A percentile compares a stretch with the other conserved stretches of the same genome.
Evolutionary conservation across 352 stramenopile species (phyloP).

Genomic region (Phytophthora vignae): DNA sequence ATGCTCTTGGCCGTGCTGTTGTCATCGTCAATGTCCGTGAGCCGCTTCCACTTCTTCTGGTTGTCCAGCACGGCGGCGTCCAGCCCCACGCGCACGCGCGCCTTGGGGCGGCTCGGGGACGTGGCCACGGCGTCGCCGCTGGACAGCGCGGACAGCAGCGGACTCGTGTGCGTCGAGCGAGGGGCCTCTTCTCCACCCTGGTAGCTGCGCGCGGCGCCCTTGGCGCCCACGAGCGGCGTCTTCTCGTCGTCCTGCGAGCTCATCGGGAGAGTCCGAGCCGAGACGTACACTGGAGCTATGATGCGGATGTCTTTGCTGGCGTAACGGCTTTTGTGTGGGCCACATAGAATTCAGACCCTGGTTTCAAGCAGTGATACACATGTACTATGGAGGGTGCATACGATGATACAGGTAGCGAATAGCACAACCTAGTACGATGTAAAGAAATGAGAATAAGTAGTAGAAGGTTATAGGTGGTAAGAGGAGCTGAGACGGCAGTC

Average conservation of each 20-base stretch:
- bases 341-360: not conserved
- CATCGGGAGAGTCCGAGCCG: slow-evolving; percentile 17
- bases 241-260: slow-evolving; percentile 43
- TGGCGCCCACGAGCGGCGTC: slow-evolving; percentile 43
- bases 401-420: not conserved
- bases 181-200: slow-evolving; percentile 3
- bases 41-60: slow-evolving; percentile 85
- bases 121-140: slow-evolving; percentile 5
- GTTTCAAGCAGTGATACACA: not conserved
- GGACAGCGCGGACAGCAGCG: slow-evolving; percentile 1
- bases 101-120: slow-evolving; percentile 33
- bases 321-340: not conserved
- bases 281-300: not conserved
- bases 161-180: not conserved
- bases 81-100: slow-evolving; percentile 62
- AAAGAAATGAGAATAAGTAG: not conserved
- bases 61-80: slow-evolving; percentile 77
- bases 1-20: slow-evolving; percentile 87
- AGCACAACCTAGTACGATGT: too few species aligned
- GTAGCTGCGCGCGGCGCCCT: slow-evolving; percentile 14
- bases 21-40: slow-evolving; percentile 80
- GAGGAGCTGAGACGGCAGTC: not conserved
- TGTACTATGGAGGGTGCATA: not conserved
- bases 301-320: not conserved
- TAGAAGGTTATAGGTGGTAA: not conserved